Percentiles rank a stretch among this genome's conserved stretches.
These are phyloP conservation scores for Boletales sp. DNA, from an alignment of 768 basidiomycete genomes.

Conservation along the genomic window DNA sequence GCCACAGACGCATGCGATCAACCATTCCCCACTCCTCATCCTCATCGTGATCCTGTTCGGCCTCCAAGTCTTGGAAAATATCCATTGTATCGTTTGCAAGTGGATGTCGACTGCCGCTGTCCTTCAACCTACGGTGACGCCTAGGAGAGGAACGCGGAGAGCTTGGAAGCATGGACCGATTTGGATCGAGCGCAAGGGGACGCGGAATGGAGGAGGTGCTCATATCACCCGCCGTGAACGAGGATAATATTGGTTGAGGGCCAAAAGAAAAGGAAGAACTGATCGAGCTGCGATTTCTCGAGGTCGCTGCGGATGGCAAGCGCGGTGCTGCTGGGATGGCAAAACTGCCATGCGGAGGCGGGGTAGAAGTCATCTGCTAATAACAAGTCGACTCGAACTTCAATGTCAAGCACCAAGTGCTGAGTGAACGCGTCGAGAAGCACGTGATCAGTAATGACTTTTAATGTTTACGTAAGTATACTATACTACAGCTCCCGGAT, in stretches of 20 bases:
- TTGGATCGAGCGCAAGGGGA: conserved; percentile 70
- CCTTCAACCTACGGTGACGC: conserved; percentile 51
- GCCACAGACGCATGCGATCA: conserved; percentile 94
- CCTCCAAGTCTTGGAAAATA: conserved; percentile 66
- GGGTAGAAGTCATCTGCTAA: conserved; percentile 38
- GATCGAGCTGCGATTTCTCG: conserved; percentile 62
- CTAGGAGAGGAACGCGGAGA: conserved; percentile 73
- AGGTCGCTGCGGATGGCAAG: conserved; percentile 51
- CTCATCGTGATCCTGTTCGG: conserved; percentile 58
- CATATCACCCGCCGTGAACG: conserved; percentile 61
- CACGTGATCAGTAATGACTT: conserved; percentile 14
- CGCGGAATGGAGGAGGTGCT: conserved; percentile 55
- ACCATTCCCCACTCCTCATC: conserved; percentile 81
- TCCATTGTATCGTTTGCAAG: conserved; percentile 74
- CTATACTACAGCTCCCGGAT: no score
- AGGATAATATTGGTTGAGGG: conserved; percentile 71
- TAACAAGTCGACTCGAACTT: not conserved
- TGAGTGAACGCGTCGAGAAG: conserved; percentile 2
- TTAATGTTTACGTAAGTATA: no score
- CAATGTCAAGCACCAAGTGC: not conserved
- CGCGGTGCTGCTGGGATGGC: conserved; percentile 46
- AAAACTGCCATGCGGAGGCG: conserved; percentile 45
- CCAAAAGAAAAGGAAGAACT: conserved; percentile 83
- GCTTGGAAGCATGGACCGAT: conserved; percentile 69
- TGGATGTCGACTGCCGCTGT: conserved; percentile 58